Evolutionary conservation across 73 alveolate species (phyloP), one percentile per base, ranked within the genome.

Genomic region (Paramecium biaurelia): DNA sequence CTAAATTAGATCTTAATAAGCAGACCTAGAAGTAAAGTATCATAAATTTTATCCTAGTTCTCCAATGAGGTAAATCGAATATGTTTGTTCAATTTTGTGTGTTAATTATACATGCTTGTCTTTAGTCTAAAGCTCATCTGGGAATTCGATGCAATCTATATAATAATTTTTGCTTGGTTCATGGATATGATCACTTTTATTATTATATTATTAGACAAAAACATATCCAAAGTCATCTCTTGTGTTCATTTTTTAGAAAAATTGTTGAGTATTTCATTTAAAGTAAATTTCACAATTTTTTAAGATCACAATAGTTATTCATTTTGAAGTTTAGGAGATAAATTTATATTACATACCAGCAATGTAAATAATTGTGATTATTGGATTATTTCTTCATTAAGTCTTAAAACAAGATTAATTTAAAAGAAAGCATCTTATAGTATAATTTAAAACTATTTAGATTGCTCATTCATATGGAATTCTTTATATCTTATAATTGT

Each of bases 101-200:
- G 86, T 37, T 72, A 72, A 72, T 35, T 30, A 14, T 72, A 72
- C 45, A 35, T 72, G 58, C 18, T 72, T 20, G 14, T 72, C 20
- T 35, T 72, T 21, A 72, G 56, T 72, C 14, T 34, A 21, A 72
- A 72, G 18, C 32, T 72, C 32, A 35, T 79, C 2, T 79, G 90
- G 90, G 7, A 11, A 10, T 79, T 79, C 30, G 90, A 79, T 79
- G 14, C 56, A 0, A 79, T 43, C 43, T 79, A 79, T 11, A 24
- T 79, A 11, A 45, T 79, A 2, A 23, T 79, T 2, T 45, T 43
- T 20, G 90, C 90, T 0, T 79, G 90, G 90, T 43, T 79, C 10
- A 30, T 79, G 47, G 90, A 79, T 79, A 26, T 79, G 21, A 20
- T 41, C 8, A 42, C 63, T 20, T 79, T 79, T 79, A 43, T 79